Base-by-base conservation (phyloP, 2,329 filamentous ascomycete genomes). In the Xylaria multiplex region DNA sequence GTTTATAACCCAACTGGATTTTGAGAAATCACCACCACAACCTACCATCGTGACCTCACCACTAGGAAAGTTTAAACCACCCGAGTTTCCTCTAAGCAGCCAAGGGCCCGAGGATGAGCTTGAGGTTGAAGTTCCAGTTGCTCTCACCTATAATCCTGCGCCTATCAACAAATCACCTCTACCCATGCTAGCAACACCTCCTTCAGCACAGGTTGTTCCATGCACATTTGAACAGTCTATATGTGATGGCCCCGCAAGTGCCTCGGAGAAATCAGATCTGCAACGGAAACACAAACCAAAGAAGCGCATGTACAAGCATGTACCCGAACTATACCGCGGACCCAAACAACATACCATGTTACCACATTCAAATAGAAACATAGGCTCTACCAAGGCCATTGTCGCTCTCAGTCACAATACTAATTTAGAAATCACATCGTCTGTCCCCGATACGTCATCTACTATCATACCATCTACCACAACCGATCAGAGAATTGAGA, bases 151-250 rank as follows among this genome's bases (percentile, higher is more conserved):
- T 19, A 64, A 45, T 46, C 37, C 62, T n/a, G 46, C 70, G 13
- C 59, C 73, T 27, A 59, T 74, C 59, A 74, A 75, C 40, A 75
- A 71, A 53, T 52, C 66, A 56, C 64, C 67, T 50, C 49, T 69
- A 22, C 70, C 66, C 40, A 68, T 72, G 27, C 66, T 67, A 43
- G 63, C 72, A 42, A 78, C 77, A 8, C 76, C 77, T 19, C 76
- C 76, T 14, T 79, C 77, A 16, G 77, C 77, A 7, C 77, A 78
- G 53, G 55, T 74, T 19, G 68, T 75, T 6, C 75, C 76, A 30
- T 77, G 73, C 65, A 77, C 76, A 22, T 70, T 75, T 30, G 69
- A 75, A 19, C 64, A 68, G 14, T 62, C 66, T 1, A 65, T 19
- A 22, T 45, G 59, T 11, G 50, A 53, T 37, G 19, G 22, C 14